Evolutionary conservation across 495 filamentous ascomycete genomes (phyloP), one percentile per base, ranked within the genome.

Genomic region (Physcia stellaris): DNA sequence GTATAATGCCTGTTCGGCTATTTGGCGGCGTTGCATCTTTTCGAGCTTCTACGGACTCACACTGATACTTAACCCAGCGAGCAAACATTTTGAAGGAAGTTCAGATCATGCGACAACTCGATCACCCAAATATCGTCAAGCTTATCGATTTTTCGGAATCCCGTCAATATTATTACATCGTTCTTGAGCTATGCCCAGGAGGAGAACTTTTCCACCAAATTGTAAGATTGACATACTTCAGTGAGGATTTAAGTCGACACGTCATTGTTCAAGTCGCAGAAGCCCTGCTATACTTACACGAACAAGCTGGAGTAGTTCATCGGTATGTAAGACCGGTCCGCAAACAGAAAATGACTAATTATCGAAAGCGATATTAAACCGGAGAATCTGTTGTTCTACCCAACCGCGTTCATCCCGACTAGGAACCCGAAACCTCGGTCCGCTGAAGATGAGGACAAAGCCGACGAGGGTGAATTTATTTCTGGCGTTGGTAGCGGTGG

Each of bases 191-290:
- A 24, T 93, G 88, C 47, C 83, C 87, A 3, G 90, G 90, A 30
- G 90, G 90, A 55, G 90, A 98, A 61, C 62, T 98, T 13, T 98
- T 98, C 67, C 90, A 98, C 53, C 92, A 98, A 54, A 96, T 98
- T 53, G 90, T 98, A 32, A 78, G 92, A 38, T 75, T 98, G 54
- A 98, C 90, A 6, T 98, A 96, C 57, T 98, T 98, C 56, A 94
- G 86, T 62, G 90, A 98, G 58, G 79, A 95, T 27, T 68, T 98
- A 0, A 87, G 86, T 28, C 75, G 90, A 42, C 90, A 96, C 58
- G 88, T 95, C 47, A 98, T 98, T 43, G 58, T 71, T 0, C 90
- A 96, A 55, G 90, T 98, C 17, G 90, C 90, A 4, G 77, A 93
- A 42, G 86, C 90, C 2, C 71, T 98, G 39, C 81, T 86, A 54